Evolutionary conservation across 2,329 filamentous ascomycete species (phyloP).

Genomic region (Arthroderma sp.): DNA sequence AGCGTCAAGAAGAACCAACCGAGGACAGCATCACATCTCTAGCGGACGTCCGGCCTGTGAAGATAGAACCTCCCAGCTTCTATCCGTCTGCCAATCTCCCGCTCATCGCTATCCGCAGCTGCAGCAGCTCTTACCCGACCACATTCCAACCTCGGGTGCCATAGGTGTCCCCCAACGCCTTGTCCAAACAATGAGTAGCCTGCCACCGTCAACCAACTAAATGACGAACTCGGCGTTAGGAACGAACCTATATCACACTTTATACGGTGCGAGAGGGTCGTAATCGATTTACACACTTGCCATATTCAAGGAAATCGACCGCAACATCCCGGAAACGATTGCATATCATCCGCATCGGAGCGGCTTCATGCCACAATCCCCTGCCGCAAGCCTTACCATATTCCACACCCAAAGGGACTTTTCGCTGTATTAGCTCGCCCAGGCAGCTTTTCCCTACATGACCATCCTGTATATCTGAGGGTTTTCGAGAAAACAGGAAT

Average conservation of each 20-base stretch:
- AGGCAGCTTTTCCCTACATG: not conserved
- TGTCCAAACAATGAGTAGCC: not conserved
- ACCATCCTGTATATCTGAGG: not conserved
- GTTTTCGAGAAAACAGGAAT: slow-evolving; percentile 23
- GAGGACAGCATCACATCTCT: not conserved
- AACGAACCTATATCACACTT: not conserved
- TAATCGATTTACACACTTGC: not conserved
- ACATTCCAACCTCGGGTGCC: not conserved
- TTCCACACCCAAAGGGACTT: not conserved
- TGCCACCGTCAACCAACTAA: not conserved
- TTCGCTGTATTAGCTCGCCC: not conserved
- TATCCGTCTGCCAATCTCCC: not conserved
- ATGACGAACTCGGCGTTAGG: not conserved
- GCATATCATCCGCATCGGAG: not conserved
- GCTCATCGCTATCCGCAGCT: not conserved
- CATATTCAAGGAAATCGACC: not conserved
- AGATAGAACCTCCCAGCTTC: not conserved
- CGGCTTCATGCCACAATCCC: not conserved
- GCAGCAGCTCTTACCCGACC: not conserved
- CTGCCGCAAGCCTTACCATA: not conserved
- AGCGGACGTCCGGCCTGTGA: not conserved
- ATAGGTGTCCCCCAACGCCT: not conserved
- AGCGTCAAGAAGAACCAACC: not conserved
- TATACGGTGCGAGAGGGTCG: not conserved
- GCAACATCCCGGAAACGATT: not conserved